These are phyloP conservation scores for Verticillium zaregamsianum DNA, from an alignment of 2,329 filamentous ascomycete genomes.

Conservation along the genomic window DNA sequence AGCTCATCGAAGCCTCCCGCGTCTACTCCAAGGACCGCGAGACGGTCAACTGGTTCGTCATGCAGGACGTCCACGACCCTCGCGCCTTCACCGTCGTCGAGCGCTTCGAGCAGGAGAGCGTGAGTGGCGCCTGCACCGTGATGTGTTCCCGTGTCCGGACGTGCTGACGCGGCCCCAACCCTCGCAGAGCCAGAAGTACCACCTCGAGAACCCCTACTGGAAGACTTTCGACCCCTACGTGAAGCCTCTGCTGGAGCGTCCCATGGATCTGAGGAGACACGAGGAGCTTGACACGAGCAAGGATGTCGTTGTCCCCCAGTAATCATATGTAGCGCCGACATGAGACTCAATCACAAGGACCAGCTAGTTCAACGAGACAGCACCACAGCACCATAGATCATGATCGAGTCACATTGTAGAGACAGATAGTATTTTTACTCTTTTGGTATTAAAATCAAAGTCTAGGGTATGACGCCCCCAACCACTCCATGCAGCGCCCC, in stretches of 20 bases:
- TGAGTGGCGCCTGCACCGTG: constrained; percentile 27
- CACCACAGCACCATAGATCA: neutral
- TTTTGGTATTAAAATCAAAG: constrained; percentile 18
- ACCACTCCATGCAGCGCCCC: neutral
- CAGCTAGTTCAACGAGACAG: neutral
- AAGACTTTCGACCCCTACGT: constrained; percentile 74
- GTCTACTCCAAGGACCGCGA: constrained; percentile 70
- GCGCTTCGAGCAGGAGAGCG: constrained; percentile 63
- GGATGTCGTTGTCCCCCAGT: constrained; percentile 35
- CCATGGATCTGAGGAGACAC: constrained; percentile 65
- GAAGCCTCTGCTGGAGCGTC: constrained; percentile 59
- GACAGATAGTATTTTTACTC: constrained; percentile 15
- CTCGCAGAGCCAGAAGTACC: constrained; percentile 52
- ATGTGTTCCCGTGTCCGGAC: neutral
- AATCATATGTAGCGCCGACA: neutral
- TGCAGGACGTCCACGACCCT: constrained; percentile 67
- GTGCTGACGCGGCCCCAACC: neutral
- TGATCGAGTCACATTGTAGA: neutral
- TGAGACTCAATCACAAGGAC: too few relatives aligned
- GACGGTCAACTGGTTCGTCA: constrained; percentile 69
- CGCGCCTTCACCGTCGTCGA: constrained; percentile 73
- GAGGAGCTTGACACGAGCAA: constrained; percentile 61
- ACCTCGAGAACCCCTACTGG: constrained; percentile 68
- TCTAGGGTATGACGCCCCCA: constrained; percentile 17
- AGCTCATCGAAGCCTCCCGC: constrained; percentile 70